Base-by-base conservation (phyloP, 306 rosid species). In the Biancaea sappan region DNA sequence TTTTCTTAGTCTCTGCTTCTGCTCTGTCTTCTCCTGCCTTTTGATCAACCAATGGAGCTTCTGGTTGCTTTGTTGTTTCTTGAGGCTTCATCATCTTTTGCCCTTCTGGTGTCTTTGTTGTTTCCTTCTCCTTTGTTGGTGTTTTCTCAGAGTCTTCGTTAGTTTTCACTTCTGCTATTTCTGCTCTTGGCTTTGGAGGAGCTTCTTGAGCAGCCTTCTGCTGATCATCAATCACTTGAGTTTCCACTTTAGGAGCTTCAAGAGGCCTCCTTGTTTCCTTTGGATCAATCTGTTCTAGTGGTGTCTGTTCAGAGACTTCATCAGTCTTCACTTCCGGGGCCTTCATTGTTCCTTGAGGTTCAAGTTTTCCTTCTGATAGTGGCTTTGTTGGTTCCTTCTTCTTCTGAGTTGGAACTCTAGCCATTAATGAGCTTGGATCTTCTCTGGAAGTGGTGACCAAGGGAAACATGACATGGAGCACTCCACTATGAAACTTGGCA, bases 1-100 rank as follows among this genome's bases (percentile, higher is more conserved):
- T 44, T 21, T 54, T n/a, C 6, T 25, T 54, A 44, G n/a, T 73
- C 65, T 38, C 56, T 54, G 66, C 13, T 58, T 66, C 63, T 61
- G 37, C 48, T 14, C 73, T 67, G 43, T 77, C 80, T 43, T 51
- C 46, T 51, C 29, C 71, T 37, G 59, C 51, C 52, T 77, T 78
- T 35, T 73, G 43, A 43, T 37, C 13, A 48, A 48, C 77, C 43
- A 46, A 66, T 56, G 4, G 50, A n/a, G 9, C n/a, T 16, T 26
- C 19, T 51, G 18, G 7, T 41, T 50, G 11, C 11, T 32, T 8
- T 0, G 46, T 2, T 2, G 22, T 25, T 4, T 13, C 14, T 11
- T 40, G 44, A 40, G 44, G 6, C 50, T 15, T 57, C 19, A 4
- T 14, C 74, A 28, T 2, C 34, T 2, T 15, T 12, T 21, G 66